These are phyloP conservation scores for Bipolaris oryzae DNA, from an alignment of 2,329 filamentous ascomycete genomes.

Conservation along the genomic window DNA sequence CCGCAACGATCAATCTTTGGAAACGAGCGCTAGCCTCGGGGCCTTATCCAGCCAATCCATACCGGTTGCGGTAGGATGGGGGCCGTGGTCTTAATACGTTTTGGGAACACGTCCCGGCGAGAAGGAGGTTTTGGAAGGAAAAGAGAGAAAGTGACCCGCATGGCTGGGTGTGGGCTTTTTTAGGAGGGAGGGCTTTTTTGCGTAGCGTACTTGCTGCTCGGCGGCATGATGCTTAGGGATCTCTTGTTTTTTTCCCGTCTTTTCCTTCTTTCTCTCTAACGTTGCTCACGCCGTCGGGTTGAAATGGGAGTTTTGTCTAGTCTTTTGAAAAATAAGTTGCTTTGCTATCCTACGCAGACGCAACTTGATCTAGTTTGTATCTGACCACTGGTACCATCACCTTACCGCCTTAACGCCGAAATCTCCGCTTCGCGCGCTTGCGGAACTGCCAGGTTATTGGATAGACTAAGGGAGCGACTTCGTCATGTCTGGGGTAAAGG, in stretches of 20 bases:
- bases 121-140: not conserved
- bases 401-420: conserved; percentile 14
- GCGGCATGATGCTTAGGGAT: not conserved
- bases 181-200: conserved; percentile 3
- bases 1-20: conserved; percentile 3
- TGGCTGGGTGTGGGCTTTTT: not conserved
- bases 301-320: not conserved
- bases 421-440: conserved; percentile 19
- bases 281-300: not conserved
- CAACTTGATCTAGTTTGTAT: not conserved
- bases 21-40: conserved; percentile 28
- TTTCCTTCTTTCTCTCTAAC: not conserved
- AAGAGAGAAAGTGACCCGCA: not conserved
- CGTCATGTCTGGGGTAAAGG: conserved; percentile 28
- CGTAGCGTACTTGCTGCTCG: not conserved
- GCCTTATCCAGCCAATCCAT: conserved; percentile 27
- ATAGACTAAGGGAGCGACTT: conserved; percentile 13
- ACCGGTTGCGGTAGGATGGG: conserved; percentile 11
- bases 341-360: not conserved
- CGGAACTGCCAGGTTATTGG: conserved; percentile 13
- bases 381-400: not conserved
- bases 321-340: not conserved
- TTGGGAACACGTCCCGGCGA: conserved; percentile 6
- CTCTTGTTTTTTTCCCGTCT: no score
- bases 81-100: conserved; percentile 7